A percentile compares a stretch with the other conserved stretches of the same genome.
Evolutionary conservation across 1,284 basidiomycete genomes (phyloP).

Genomic region (Ustilago sp.): DNA sequence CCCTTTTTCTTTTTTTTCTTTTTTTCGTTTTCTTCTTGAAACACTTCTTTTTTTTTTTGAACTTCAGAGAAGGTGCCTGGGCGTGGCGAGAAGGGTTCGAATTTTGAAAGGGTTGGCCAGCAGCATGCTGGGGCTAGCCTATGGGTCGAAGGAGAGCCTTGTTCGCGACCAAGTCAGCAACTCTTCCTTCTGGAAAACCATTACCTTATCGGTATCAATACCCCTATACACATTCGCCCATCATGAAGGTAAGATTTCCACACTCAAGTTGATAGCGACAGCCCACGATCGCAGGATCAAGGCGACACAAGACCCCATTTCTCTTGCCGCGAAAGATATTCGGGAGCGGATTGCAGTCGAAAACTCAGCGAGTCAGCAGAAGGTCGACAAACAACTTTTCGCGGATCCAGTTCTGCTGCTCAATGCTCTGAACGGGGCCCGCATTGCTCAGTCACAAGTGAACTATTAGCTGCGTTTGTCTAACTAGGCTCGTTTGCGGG

Average conservation of each 20-base stretch:
- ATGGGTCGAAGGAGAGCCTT: background rate
- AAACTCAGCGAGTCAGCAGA: background rate
- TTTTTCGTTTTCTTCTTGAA: conserved; percentile 15
- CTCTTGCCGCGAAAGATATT: background rate
- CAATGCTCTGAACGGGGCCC: background rate
- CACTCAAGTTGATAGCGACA: background rate
- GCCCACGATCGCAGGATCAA: background rate
- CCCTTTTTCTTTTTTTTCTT: conserved; percentile 27
- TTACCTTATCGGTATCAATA: conserved; percentile 42
- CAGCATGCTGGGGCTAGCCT: background rate
- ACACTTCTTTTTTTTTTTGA: background rate
- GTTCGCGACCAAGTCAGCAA: background rate
- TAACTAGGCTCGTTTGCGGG: too few relatives aligned
- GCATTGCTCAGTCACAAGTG: too few relatives aligned
- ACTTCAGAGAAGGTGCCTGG: conserved; percentile 1
- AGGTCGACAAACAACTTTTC: background rate
- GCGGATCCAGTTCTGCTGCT: background rate
- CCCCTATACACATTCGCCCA: conserved; percentile 23
- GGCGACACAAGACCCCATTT: background rate
- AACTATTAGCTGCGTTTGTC: too few relatives aligned
- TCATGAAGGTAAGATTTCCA: conserved; percentile 37
- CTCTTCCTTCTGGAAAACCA: conserved; percentile 10
- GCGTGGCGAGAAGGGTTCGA: conserved; percentile 9
- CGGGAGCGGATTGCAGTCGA: background rate
- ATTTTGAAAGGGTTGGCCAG: background rate